These are phyloP conservation scores for Ustilago loliicola DNA, from an alignment of 1,284 basidiomycete genomes.

Conservation along the genomic window DNA sequence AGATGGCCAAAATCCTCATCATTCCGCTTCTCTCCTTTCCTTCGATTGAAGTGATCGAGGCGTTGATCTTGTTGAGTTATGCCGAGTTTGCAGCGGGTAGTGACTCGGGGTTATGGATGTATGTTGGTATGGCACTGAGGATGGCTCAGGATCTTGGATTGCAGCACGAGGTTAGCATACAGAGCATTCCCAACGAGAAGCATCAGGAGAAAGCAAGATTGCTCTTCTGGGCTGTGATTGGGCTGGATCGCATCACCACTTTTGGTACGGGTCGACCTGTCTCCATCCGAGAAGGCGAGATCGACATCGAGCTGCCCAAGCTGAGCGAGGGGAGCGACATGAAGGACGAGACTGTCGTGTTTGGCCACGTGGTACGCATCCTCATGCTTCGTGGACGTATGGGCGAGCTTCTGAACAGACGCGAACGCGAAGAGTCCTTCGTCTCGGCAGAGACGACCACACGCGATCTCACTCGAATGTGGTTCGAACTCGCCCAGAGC, in stretches of 20 bases:
- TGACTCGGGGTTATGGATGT: slow-evolving; percentile 64
- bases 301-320: slow-evolving; percentile 55
- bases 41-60: slow-evolving; percentile 61
- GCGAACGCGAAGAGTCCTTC: slow-evolving; percentile 44
- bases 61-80: slow-evolving; percentile 59
- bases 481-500: slow-evolving; percentile 60
- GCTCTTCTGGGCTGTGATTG: slow-evolving; percentile 60
- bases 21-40: slow-evolving; percentile 64
- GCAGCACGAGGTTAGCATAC: slow-evolving; percentile 59
- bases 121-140: slow-evolving; percentile 59
- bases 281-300: slow-evolving; percentile 56
- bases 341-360: slow-evolving; percentile 52
- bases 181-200: slow-evolving; percentile 53
- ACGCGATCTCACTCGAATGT: slow-evolving; percentile 51
- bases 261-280: slow-evolving; percentile 62
- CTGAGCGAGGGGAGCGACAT: slow-evolving; percentile 42
- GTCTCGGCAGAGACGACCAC: slow-evolving; percentile 44
- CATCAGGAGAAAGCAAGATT: slow-evolving; percentile 57
- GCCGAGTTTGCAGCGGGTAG: slow-evolving; percentile 61
- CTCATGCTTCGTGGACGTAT: slow-evolving; percentile 57
- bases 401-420: slow-evolving; percentile 59
- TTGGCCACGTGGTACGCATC: slow-evolving; percentile 55
- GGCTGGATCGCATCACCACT: slow-evolving; percentile 61
- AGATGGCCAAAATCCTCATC: slow-evolving; percentile 64
- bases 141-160: slow-evolving; percentile 62